A percentile compares a stretch with the other conserved stretches of the same genome.
These are phyloP conservation scores for Pseudophaeomoniella oleicola DNA, from an alignment of 2,329 filamentous ascomycete genomes.

Conservation along the genomic window DNA sequence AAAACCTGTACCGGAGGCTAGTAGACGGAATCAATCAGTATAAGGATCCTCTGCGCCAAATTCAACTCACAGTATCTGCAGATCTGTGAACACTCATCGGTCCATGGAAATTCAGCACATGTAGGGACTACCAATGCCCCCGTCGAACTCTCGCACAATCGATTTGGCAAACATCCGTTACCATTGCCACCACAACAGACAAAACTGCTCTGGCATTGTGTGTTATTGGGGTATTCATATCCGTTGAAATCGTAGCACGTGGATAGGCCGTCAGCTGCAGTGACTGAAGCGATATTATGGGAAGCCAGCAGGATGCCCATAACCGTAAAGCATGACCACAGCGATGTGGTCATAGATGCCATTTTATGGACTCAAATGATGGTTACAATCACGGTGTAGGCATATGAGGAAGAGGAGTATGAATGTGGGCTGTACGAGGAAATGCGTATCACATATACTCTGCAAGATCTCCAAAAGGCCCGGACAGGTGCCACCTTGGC, in stretches of 20 bases:
- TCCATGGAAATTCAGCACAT: background rate
- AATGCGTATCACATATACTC: too few relatives aligned
- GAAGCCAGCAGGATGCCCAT: too few relatives aligned
- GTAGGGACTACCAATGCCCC: background rate
- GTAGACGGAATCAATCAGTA: too few relatives aligned
- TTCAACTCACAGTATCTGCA: background rate
- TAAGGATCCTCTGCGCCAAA: too few relatives aligned
- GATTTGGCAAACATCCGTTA: background rate
- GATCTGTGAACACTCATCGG: background rate
- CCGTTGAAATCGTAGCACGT: background rate
- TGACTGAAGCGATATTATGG: background rate
- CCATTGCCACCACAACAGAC: background rate
- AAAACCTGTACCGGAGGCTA: background rate
- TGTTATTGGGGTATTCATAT: background rate
- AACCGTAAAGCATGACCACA: too few relatives aligned
- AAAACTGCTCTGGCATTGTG: background rate
- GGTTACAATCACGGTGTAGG: too few relatives aligned
- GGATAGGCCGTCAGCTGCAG: background rate
- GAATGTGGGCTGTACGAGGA: too few relatives aligned
- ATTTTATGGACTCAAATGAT: too few relatives aligned
- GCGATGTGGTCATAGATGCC: too few relatives aligned
- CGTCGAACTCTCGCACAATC: background rate
- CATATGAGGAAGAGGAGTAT: too few relatives aligned
- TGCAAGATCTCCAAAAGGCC: too few relatives aligned
- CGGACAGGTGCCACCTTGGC: too few relatives aligned